Evolutionary conservation across 2,329 filamentous ascomycete genomes (phyloP), one percentile per base, ranked within the genome.

Genomic region (Penicillium vulpinum): DNA sequence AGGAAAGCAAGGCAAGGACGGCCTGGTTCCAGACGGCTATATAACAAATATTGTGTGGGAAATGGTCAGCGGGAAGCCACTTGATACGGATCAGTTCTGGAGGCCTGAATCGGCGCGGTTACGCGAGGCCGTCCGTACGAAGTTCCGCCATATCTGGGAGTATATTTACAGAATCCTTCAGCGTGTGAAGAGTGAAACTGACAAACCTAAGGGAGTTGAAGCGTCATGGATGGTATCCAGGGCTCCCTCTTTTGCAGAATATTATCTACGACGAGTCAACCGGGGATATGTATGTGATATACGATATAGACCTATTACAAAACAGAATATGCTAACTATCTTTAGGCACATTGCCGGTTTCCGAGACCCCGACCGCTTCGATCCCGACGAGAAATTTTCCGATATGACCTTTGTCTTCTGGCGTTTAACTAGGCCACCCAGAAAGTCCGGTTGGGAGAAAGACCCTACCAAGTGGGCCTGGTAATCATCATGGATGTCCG

Each of bases 271-370:
- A 47, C 31, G 46, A 48, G 33, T 36, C 22, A 36, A 38, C 16
- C 16, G 46, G 22, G 22, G 31, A 26, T 26, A 38, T 48, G 16
- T 48, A 36, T 36, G 10, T 28, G 22, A 36, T 38, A 36, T 36
- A 18, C 16, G 10, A 8, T 38, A 48, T 38, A 21, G 16, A 24
- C 21, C 15, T 24, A 36, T 13, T 48, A 15, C 10, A 26, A 18
- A 48, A 15, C 31, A 38, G 22, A 48, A 48, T 48, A 48, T 26
- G 5, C 31, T 36, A 26, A 48, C 31, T 26, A 38, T 38, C 31
- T 36, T 48, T 48, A 48, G 46, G 22, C 46, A 48, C 1, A 48
- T 48, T 36, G 46, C 22, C 36, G 45, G 45, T 48, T 48, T 48
- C 22, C 45, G 31, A n/a, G 31, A 24, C 45, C 31, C 45, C 31